Percentiles rank a stretch among this genome's conserved stretches.
These are phyloP conservation scores for Boletus subparvulus DNA, from an alignment of 768 basidiomycete species.

Conservation along the genomic window DNA sequence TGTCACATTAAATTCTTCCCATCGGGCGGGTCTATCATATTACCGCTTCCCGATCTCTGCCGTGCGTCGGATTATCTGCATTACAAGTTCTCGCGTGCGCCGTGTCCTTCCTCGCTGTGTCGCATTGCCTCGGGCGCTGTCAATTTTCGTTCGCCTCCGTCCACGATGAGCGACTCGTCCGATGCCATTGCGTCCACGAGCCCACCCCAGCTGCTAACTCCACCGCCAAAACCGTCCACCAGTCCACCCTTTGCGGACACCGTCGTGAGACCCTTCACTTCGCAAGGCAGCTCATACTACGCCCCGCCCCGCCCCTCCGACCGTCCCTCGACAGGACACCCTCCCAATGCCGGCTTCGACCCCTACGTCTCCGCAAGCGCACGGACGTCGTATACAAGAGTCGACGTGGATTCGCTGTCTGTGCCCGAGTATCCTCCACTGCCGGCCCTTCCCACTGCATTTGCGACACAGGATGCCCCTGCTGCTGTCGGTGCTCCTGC, in stretches of 20 bases:
- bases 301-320: constrained; percentile 2
- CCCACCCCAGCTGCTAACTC: background rate
- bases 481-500: background rate
- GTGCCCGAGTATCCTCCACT: constrained; percentile 25
- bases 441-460: constrained; percentile 19
- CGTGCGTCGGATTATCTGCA: background rate
- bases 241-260: constrained; percentile 28
- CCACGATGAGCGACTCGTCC: background rate
- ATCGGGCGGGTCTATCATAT: no score
- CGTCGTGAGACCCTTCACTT: constrained; percentile 30
- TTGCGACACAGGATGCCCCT: constrained; percentile 1
- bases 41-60: background rate
- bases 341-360: constrained; percentile 2
- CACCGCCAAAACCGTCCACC: constrained; percentile 1
- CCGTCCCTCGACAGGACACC: constrained; percentile 22
- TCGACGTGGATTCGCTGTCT: constrained; percentile 37
- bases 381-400: constrained; percentile 54
- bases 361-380: constrained; percentile 43
- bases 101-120: background rate
- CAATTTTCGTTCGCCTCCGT: background rate
- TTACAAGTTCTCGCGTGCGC: background rate
- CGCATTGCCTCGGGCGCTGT: background rate
- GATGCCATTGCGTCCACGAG: background rate
- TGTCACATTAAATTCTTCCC: no score
- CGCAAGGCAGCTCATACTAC: constrained; percentile 22